Percentiles rank a stretch among this genome's conserved stretches.
Evolutionary conservation across 768 basidiomycete genomes (phyloP).

Genomic region (Leccinum olivaceopallidum): DNA sequence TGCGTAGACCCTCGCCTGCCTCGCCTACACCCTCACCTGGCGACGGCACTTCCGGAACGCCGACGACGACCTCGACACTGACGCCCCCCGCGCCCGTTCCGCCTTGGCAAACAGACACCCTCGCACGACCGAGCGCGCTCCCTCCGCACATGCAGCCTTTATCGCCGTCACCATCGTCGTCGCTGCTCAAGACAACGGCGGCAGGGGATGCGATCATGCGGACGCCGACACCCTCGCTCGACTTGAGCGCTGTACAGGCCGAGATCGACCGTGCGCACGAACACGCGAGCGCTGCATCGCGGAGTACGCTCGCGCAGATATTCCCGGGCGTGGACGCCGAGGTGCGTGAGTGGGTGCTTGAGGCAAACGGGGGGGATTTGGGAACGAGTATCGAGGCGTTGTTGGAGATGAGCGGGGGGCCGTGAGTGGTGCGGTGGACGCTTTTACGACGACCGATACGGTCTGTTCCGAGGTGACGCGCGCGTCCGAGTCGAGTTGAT

Average conservation of each 20-base stretch:
- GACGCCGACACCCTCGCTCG: conserved; percentile 69
- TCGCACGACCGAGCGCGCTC: conserved; percentile 16
- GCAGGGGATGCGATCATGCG: conserved; percentile 45
- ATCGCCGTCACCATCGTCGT: not conserved
- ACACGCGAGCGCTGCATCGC: conserved; percentile 67
- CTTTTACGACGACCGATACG: not conserved
- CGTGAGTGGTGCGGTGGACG: conserved; percentile 6
- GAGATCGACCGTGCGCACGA: conserved; percentile 80
- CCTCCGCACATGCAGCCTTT: conserved; percentile 30
- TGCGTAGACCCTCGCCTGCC: conserved; percentile 55
- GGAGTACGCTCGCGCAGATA: conserved; percentile 81
- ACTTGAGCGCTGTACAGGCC: conserved; percentile 67
- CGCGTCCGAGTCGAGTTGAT: not conserved
- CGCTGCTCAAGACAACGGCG: conserved; percentile 32
- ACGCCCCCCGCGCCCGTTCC: conserved; percentile 9
- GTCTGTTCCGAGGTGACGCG: not conserved
- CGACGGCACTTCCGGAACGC: conserved; percentile 41
- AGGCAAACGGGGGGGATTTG: conserved; percentile 85
- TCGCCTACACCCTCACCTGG: conserved; percentile 16
- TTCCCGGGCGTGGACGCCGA: conserved; percentile 84
- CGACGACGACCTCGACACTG: not conserved
- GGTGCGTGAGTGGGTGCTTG: conserved; percentile 85
- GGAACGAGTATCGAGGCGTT: conserved; percentile 87
- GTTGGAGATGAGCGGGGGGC: conserved; percentile 63
- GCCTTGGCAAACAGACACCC: not conserved